Base-by-base conservation (phyloP, 805 yeast genomes). In the Metschnikowia rubicola region DNA sequence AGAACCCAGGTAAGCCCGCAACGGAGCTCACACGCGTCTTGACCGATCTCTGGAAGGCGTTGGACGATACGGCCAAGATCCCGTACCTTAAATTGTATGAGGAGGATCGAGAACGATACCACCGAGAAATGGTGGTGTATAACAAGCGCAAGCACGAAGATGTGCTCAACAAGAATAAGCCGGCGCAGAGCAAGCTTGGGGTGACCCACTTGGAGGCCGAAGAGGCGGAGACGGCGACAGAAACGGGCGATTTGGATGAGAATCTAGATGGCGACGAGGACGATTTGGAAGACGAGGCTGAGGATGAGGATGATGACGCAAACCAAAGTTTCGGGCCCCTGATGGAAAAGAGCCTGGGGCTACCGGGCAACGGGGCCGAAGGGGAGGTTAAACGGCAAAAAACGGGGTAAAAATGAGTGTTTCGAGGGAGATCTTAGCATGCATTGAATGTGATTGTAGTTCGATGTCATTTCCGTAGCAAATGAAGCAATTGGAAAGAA, bases 21-120 rank as follows among this genome's bases (percentile, higher is more conserved):
- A 68, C 68, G 35, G 97, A 91, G 61, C 72, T 88, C 38, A 84
- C 96, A 2, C 84, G 80, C 58, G 84, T 85, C 12, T 72, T 91
- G 71, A 81, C 96, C 1, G 96, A 88, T 52, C 83, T 85, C 4
- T 91, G 97, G 97, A 87, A 87, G 59, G 73, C 70, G 43, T 73
- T 91, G 56, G 79, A 74, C 47, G 85, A 82, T 34, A 86, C 81
- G 29, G 87, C 78, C 9, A 78, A 87, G 47, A 80, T 79, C 53
- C 90, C 91, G 3, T 91, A 80, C 63, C 81, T 81, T 58, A 83
- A 85, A 47, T 66, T 86, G 43, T 89, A 84, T 61, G 91, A 84
- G 59, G 86, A 84, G 43, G 97, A 88, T 56, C 81, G 84, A 58
- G 77, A 77, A 47, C 77, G 96, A 61, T 90, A 88, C 61, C 79